phyloP scores from a whole-genome alignment of 2,329 filamentous ascomycete genomes.

The Ramularia endophylla region DNA sequence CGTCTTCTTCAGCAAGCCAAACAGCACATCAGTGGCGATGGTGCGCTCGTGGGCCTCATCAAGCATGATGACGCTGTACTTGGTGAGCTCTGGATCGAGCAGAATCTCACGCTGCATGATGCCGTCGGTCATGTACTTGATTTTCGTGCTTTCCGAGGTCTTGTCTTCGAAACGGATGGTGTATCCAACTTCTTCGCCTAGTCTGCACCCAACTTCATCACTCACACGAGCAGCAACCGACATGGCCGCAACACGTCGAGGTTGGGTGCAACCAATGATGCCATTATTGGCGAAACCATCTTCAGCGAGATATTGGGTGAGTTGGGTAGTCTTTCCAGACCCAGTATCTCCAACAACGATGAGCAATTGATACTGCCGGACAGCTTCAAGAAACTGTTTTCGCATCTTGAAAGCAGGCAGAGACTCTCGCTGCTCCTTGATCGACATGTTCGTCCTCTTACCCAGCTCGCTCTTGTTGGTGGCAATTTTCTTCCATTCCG shows the following conservation, averaged over 20 bases:
- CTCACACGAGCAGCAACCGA: conserved; percentile 97
- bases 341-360: conserved; percentile 99
- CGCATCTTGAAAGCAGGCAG: conserved; percentile 87
- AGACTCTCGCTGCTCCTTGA: conserved; percentile 82
- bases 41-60: conserved; percentile 98
- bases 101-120: conserved; percentile 96
- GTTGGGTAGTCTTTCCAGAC: conserved; percentile 99
- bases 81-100: conserved; percentile 84
- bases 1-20: conserved; percentile 92
- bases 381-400: conserved; percentile 80
- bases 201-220: conserved; percentile 86
- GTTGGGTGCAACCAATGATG: conserved; percentile 95
- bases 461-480: conserved; percentile 77
- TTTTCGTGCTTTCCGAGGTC: conserved; percentile 78
- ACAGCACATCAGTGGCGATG: conserved; percentile 92
- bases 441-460: conserved; percentile 82
- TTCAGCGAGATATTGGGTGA: conserved; percentile 93
- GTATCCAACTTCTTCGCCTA: conserved; percentile 95
- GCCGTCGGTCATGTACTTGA: conserved; percentile 99
- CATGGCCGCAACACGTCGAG: conserved; percentile 96
- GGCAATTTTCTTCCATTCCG: conserved; percentile 81
- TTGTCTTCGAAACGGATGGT: conserved; percentile 98
- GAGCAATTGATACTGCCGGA: conserved; percentile 89
- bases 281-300: conserved; percentile 81
- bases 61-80: conserved; percentile 96